phyloP scores from a whole-genome alignment of 1,284 basidiomycete genomes.

The Amylostereum areolatum region DNA sequence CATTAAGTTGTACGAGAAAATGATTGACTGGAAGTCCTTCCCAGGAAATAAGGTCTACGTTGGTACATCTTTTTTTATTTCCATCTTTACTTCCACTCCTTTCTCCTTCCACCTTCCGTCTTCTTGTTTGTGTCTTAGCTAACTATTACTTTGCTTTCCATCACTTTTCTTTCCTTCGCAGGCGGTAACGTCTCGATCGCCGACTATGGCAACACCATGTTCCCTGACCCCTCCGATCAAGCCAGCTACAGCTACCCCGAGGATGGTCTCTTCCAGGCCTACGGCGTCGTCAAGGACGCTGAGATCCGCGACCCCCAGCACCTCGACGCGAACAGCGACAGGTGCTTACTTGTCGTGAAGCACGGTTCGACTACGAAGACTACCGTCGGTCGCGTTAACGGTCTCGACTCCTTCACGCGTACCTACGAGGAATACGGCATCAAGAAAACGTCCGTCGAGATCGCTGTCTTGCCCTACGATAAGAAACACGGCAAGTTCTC shows the following conservation, averaged over 20 bases:
- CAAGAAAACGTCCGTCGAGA: constrained; percentile 11
- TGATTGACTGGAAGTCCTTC: constrained; percentile 22
- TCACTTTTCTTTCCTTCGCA: background rate
- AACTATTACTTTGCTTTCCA: background rate
- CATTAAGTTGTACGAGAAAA: constrained; percentile 23
- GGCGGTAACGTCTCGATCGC: constrained; percentile 1
- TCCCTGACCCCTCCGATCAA: constrained; percentile 1
- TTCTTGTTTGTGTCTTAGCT: background rate
- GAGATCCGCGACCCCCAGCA: constrained; percentile 11
- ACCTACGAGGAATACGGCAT: constrained; percentile 9
- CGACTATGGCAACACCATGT: constrained; percentile 1
- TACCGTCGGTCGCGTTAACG: constrained; percentile 15
- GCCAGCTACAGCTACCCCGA: background rate
- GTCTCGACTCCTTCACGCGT: constrained; percentile 15
- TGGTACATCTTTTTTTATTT: constrained; percentile 18
- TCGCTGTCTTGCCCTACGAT: constrained; percentile 14
- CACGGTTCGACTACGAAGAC: constrained; percentile 13
- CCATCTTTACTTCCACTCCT: too few relatives aligned
- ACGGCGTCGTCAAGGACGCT: background rate
- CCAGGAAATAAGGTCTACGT: constrained; percentile 29
- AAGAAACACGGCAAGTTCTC: constrained; percentile 16
- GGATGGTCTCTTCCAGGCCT: constrained; percentile 5
- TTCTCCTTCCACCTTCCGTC: too few relatives aligned
- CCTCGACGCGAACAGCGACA: constrained; percentile 11
- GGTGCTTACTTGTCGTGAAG: constrained; percentile 13